Percentiles rank a stretch among this genome's conserved stretches.
Conservation (phyloP, 2,329 filamentous ascomycete species). For the Sclerotinia sclerotiorum region DNA sequence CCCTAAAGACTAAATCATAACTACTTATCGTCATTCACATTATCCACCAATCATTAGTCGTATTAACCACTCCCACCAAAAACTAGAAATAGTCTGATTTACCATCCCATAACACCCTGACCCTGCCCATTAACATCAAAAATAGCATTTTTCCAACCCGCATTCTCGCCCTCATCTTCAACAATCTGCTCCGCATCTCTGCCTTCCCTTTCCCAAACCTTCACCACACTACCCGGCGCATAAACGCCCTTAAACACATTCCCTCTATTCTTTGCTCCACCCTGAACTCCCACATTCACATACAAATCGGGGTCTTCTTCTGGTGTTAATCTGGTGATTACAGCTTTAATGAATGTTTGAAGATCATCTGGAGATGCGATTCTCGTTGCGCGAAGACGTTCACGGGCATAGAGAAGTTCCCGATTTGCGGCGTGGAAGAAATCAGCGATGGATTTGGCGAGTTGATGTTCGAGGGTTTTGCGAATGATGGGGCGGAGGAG, state of each 20-base stretch:
- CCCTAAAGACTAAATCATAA: background rate
- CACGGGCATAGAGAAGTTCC: conserved; percentile 82
- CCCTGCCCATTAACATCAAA: conserved; percentile 14
- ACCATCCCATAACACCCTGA: conserved; percentile 13
- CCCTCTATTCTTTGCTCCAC: conserved; percentile 52
- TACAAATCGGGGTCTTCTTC: conserved; percentile 75
- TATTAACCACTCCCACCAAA: background rate
- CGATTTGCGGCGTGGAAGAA: conserved; percentile 73
- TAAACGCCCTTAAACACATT: conserved; percentile 80
- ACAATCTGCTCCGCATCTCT: conserved; percentile 68
- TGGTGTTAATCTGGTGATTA: conserved; percentile 72
- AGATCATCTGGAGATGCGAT: conserved; percentile 79
- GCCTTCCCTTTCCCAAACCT: conserved; percentile 84
- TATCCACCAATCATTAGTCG: background rate
- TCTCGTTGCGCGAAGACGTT: conserved; percentile 80
- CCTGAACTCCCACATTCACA: conserved; percentile 67
- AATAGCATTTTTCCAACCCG: conserved; percentile 60
- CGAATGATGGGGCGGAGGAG: conserved; percentile 78
- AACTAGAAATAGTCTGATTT: background rate
- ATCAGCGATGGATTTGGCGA: conserved; percentile 69
- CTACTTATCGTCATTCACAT: background rate
- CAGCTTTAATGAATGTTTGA: conserved; percentile 77
- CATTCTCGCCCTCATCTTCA: conserved; percentile 60
- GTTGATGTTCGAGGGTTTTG: conserved; percentile 74
- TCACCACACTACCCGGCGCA: conserved; percentile 84